Evolutionary conservation across 805 yeast species (phyloP), one percentile per base, ranked within the genome.

Genomic region (Metschnikowia borealis): DNA sequence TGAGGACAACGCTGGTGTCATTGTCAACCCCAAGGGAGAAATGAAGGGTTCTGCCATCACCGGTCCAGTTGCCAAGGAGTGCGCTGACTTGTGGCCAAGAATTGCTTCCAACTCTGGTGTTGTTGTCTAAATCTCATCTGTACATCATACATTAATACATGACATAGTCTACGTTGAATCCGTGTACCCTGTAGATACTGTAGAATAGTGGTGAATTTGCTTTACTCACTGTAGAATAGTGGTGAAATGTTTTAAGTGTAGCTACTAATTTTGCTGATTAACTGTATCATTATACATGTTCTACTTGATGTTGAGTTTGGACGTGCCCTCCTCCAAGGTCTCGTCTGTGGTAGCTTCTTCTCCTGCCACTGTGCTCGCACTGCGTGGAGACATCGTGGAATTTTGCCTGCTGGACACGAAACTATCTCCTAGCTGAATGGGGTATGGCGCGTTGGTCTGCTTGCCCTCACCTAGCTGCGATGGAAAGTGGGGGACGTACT

Each of bases 31-130:
- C 75, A 94, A 94, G 94, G 99, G 99, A 84, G 99, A 94, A 82
- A 94, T 95, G 99, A 94, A 94, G 85, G 99, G 99, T 81, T 95
- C 99, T 66, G 99, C 99, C 73, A 94, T 94, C 78, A 95, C 99
- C 73, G 99, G 99, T 79, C 99, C 99, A 73, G 99, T 94, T 74
- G 98, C 97, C 78, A 94, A 94, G 83, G 99, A 94, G 84, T 95
- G 99, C 85, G 99, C 99, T 77, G 99, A 94, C 77, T 87, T 94
- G 79, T 94, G 99, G 99, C 99, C 99, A 78, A 89, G 99, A 84
- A 94, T 94, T 83, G 98, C 99, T 74, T 90, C 97, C 67, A 89
- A 89, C 92, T 94, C 99, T 70, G 99, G 99, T 89, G 99, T 94
- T 77, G 99, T 94, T 78, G 99, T 91, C 77, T 94, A 91, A 84